Percentiles rank a stretch among this genome's conserved stretches.
Evolutionary conservation across 2,329 filamentous ascomycete species (phyloP).

Genomic region (Ophiostoma himal-ulmi): DNA sequence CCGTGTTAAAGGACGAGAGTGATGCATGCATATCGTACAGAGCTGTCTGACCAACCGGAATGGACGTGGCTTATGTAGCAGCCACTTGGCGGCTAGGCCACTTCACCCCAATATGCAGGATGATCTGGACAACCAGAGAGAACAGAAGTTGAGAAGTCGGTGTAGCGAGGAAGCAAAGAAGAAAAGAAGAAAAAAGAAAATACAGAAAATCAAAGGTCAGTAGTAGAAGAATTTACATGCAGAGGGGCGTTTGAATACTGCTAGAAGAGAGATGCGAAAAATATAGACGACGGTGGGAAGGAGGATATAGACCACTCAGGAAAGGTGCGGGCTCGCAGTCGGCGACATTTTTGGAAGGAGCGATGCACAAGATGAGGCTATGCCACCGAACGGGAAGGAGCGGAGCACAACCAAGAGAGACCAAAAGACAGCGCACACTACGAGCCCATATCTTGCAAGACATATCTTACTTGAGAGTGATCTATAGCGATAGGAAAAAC

Average conservation of each 20-base stretch:
- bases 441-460: too few relatives aligned
- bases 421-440: not conserved
- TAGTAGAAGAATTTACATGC: too few relatives aligned
- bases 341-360: not conserved
- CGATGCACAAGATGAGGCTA: not conserved
- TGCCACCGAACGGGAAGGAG: not conserved
- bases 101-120: not conserved
- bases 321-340: not conserved
- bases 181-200: too few relatives aligned
- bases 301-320: not conserved
- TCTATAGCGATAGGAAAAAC: too few relatives aligned
- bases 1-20: conserved; percentile 1
- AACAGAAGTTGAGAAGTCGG: not conserved
- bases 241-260: not conserved
- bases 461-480: too few relatives aligned
- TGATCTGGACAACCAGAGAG: not conserved
- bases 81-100: conserved; percentile 12
- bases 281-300: not conserved
- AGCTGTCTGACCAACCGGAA: not conserved
- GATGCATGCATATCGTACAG: not conserved
- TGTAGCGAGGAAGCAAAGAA: not conserved
- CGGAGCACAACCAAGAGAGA: not conserved
- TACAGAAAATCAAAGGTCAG: too few relatives aligned
- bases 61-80: conserved; percentile 14
- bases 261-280: not conserved